These are phyloP conservation scores for Chaetomidium leptoderma DNA, from an alignment of 495 filamentous ascomycete genomes.

Conservation along the genomic window DNA sequence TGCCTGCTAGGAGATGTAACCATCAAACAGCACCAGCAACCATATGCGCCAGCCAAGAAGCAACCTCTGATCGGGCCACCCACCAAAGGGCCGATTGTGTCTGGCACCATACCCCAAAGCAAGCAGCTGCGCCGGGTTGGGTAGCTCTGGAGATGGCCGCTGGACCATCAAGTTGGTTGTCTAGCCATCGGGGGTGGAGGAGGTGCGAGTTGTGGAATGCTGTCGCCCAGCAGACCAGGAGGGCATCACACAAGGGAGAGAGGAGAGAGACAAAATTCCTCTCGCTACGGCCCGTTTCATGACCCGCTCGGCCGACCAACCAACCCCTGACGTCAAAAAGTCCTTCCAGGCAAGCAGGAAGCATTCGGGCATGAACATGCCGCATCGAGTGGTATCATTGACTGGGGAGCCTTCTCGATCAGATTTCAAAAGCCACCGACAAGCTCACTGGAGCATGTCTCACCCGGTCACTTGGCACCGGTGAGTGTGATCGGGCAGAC, in stretches of 20 bases:
- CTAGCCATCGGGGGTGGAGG: not conserved
- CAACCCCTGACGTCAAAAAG: not conserved
- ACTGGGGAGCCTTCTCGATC: not conserved
- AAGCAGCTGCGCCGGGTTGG: not conserved
- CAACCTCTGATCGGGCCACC: not conserved
- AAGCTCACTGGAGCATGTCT: conserved; percentile 17
- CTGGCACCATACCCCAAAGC: not conserved
- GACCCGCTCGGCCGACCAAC: not conserved
- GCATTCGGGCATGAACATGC: not conserved
- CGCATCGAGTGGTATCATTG: not conserved
- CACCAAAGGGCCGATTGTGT: conserved; percentile 11
- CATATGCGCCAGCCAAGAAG: not conserved
- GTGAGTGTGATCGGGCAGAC: not conserved
- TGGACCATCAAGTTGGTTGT: not conserved
- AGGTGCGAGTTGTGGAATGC: not conserved
- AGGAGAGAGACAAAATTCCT: not conserved
- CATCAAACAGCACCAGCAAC: not conserved
- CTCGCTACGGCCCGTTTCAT: not conserved
- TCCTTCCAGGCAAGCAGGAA: not conserved
- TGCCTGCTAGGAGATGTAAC: conserved; percentile 5
- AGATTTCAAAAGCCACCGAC: not conserved
- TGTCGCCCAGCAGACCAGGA: not conserved
- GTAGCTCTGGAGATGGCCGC: not conserved
- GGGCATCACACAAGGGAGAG: not conserved
- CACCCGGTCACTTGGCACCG: not conserved